Conservation (phyloP, 1,284 basidiomycete genomes). For the Malassezia sp. region DNA sequence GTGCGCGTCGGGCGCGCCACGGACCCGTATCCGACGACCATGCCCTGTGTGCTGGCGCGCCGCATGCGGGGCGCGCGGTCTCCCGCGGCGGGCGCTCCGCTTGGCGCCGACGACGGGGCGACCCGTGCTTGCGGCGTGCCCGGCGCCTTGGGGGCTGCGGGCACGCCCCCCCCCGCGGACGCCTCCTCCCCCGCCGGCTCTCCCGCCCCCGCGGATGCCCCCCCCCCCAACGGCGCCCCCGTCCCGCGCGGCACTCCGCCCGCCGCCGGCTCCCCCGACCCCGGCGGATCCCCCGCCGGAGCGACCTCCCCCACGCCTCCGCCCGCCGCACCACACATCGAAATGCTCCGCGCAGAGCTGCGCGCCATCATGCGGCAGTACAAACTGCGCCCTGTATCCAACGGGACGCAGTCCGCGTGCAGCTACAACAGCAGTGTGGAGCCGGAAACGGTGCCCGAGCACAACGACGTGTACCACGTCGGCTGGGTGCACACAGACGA, state of each 20-base stretch:
- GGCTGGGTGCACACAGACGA: constrained; percentile 33
- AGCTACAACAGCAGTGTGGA: constrained; percentile 38
- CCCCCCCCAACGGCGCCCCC: not conserved
- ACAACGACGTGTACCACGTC: constrained; percentile 41
- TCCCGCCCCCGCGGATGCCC: not conserved
- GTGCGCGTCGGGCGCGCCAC: constrained; percentile 78
- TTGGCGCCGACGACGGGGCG: not conserved
- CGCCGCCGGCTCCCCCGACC: constrained; percentile 8
- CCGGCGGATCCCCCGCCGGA: not conserved
- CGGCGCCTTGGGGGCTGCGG: too few relatives aligned
- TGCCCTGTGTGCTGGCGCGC: constrained; percentile 67
- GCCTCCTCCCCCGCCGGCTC: not conserved
- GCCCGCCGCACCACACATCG: constrained; percentile 21
- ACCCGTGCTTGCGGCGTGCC: too few relatives aligned
- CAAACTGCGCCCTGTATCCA: constrained; percentile 40
- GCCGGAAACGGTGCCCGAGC: constrained; percentile 34
- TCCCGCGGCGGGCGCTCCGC: too few relatives aligned
- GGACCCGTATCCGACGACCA: constrained; percentile 64
- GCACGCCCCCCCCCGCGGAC: not conserved
- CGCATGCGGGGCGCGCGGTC: not conserved
- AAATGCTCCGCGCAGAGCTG: constrained; percentile 37
- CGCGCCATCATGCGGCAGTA: constrained; percentile 44
- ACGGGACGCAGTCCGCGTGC: constrained; percentile 34
- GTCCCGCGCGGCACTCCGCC: too few relatives aligned
- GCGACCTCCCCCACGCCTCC: not conserved